A percentile compares a stretch with the other conserved stretches of the same genome.
These are phyloP conservation scores for Triticum dicoccoides DNA, from an alignment of 176 grass and related monocot genomes.

Conservation along the genomic window DNA sequence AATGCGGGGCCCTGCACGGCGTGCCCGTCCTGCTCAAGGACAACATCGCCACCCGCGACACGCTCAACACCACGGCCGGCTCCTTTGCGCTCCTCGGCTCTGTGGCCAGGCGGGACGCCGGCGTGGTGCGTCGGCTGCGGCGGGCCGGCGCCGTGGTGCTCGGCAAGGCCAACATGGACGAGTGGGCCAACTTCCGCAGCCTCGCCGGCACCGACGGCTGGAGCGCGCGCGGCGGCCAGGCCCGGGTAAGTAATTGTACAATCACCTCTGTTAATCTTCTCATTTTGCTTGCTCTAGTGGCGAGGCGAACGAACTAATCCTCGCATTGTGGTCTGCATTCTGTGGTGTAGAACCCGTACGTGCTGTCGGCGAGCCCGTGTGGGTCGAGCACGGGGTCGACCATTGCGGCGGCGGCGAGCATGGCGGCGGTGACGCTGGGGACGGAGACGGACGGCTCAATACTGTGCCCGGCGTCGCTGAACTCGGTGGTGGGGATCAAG, in stretches of 20 bases:
- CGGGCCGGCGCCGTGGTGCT: slow-evolving; percentile 38
- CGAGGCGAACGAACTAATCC: neutral
- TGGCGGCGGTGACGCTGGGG: slow-evolving; percentile 54
- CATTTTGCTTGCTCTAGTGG: neutral
- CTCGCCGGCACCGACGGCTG: slow-evolving; percentile 7
- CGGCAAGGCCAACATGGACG: slow-evolving; percentile 49
- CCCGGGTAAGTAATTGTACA: neutral
- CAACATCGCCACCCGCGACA: slow-evolving; percentile 38
- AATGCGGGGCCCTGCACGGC: slow-evolving; percentile 27
- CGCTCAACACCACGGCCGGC: slow-evolving; percentile 47
- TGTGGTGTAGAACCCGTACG: slow-evolving; percentile 30
- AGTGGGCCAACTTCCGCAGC: slow-evolving; percentile 49
- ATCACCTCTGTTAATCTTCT: neutral
- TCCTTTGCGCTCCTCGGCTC: slow-evolving; percentile 48
- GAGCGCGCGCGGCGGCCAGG: slow-evolving; percentile 45
- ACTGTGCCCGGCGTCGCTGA: slow-evolving; percentile 28
- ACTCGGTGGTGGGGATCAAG: slow-evolving; percentile 56
- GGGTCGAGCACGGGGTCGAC: slow-evolving; percentile 51
- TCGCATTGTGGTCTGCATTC: neutral
- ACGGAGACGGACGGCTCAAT: slow-evolving; percentile 54
- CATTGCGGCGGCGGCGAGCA: slow-evolving; percentile 40
- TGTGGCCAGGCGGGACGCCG: slow-evolving; percentile 22
- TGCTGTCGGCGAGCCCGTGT: slow-evolving; percentile 22
- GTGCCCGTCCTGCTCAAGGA: slow-evolving; percentile 57
- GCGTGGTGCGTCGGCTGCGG: slow-evolving; percentile 40